Conservation (phyloP, 129 eudicot species). For the Kitagawia praeruptora region DNA sequence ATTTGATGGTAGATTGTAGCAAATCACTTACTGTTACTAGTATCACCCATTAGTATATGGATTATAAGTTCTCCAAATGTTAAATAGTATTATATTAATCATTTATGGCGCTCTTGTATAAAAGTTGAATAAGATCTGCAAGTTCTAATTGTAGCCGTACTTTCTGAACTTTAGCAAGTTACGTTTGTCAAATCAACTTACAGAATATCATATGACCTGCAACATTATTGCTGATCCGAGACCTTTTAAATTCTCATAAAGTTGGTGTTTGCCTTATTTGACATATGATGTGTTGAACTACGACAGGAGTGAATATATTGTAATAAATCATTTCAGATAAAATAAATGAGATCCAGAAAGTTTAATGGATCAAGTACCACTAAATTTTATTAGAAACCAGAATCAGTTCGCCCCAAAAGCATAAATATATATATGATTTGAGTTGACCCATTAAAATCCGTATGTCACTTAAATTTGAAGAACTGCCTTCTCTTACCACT, state of each 20-base stretch:
- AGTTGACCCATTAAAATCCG: not conserved
- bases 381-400: not conserved
- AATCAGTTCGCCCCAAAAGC: not conserved
- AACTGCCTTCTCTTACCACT: not conserved
- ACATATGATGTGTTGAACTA: not conserved
- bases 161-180: not conserved
- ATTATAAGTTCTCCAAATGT: no score
- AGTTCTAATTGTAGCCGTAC: not conserved
- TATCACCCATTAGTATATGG: not conserved
- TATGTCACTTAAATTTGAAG: not conserved
- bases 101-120: not conserved
- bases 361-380: not conserved
- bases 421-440: not conserved
- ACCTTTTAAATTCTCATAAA: not conserved
- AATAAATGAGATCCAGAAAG: not conserved
- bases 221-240: not conserved
- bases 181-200: not conserved
- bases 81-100: not conserved
- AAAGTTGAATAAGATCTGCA: not conserved
- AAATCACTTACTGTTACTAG: not conserved
- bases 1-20: not conserved
- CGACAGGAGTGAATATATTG: not conserved
- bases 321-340: not conserved
- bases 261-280: not conserved
- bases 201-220: not conserved